These are phyloP conservation scores for Pythium insidiosum DNA, from an alignment of 352 stramenopile genomes.

Conservation along the genomic window DNA sequence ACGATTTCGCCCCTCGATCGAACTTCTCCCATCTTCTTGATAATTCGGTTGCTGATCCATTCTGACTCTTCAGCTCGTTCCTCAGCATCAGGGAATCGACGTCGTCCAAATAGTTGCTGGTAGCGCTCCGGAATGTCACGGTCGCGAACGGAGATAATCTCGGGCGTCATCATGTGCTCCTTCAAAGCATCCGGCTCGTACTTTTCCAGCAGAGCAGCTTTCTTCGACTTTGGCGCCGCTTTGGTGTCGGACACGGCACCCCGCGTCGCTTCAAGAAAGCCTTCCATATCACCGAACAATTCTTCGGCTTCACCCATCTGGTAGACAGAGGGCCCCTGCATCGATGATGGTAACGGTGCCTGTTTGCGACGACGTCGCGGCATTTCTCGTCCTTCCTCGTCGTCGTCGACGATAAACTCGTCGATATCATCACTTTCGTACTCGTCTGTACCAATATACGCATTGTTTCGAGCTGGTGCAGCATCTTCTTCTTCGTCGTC, in stretches of 20 bases:
- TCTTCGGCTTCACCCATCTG: conserved; percentile 88
- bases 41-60: conserved; percentile 85
- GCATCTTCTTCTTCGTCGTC: conserved; percentile 84
- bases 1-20: conserved; percentile 73
- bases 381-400: conserved; percentile 79
- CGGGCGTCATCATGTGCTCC: conserved; percentile 86
- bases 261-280: conserved; percentile 77
- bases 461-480: conserved; percentile 52
- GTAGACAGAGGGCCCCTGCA: conserved; percentile 85
- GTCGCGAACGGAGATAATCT: conserved; percentile 73
- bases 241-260: conserved; percentile 21
- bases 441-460: conserved; percentile 81
- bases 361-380: conserved; percentile 71
- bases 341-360: conserved; percentile 54
- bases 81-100: conserved; percentile 75
- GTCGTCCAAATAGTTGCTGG: conserved; percentile 61
- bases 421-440: conserved; percentile 88
- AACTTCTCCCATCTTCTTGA: conserved; percentile 57
- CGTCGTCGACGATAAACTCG: conserved; percentile 87
- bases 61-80: conserved; percentile 82
- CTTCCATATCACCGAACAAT: conserved; percentile 85
- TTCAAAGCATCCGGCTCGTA: conserved; percentile 84
- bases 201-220: conserved; percentile 79
- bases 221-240: conserved; percentile 55
- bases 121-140: conserved; percentile 77